Conservation (phyloP, 2,329 filamentous ascomycete genomes). For the Aspergillus sp. region DNA sequence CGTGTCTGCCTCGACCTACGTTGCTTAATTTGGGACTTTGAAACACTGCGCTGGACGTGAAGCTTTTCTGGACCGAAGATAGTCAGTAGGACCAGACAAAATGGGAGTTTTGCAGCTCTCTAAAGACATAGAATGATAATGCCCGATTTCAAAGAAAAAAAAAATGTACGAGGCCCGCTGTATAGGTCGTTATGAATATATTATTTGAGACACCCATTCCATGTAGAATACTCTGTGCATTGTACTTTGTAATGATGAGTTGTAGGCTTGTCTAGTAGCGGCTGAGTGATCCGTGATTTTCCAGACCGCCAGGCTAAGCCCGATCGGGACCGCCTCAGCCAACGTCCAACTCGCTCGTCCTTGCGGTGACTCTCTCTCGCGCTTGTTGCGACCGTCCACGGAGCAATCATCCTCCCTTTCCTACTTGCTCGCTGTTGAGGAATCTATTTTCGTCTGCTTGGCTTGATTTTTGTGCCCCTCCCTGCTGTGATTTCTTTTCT, state of each 20-base stretch:
- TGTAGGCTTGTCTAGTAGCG: neutral
- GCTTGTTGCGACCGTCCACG: slow-evolving; percentile 10
- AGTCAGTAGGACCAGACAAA: slow-evolving; percentile 14
- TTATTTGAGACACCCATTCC: neutral
- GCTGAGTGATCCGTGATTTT: neutral
- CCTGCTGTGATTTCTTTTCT: slow-evolving; percentile 3
- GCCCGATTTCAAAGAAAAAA: slow-evolving; percentile 20
- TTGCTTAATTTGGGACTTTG: slow-evolving; percentile 65
- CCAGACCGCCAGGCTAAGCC: slow-evolving; percentile 16
- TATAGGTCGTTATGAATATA: slow-evolving; percentile 20
- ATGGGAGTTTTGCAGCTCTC: slow-evolving; percentile 14
- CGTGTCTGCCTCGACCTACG: slow-evolving; percentile 95
- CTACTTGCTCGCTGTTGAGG: slow-evolving; percentile 13
- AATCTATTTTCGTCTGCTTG: slow-evolving; percentile 13
- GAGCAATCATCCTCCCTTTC: slow-evolving; percentile 10
- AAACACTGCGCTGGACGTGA: slow-evolving; percentile 29
- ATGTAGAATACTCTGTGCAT: too few species aligned
- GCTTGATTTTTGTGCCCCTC: slow-evolving; percentile 1
- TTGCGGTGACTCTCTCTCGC: slow-evolving; percentile 9
- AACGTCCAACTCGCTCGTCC: slow-evolving; percentile 11
- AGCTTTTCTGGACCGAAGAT: slow-evolving; percentile 16
- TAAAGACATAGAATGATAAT: slow-evolving; percentile 26
- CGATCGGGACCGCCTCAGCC: slow-evolving; percentile 10
- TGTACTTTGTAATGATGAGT: too few species aligned
- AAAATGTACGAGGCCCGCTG: slow-evolving; percentile 7